Evolutionary conservation across 2,329 filamentous ascomycete species (phyloP), one percentile per base, ranked within the genome.

Genomic region (Plenodomus lindquistii): DNA sequence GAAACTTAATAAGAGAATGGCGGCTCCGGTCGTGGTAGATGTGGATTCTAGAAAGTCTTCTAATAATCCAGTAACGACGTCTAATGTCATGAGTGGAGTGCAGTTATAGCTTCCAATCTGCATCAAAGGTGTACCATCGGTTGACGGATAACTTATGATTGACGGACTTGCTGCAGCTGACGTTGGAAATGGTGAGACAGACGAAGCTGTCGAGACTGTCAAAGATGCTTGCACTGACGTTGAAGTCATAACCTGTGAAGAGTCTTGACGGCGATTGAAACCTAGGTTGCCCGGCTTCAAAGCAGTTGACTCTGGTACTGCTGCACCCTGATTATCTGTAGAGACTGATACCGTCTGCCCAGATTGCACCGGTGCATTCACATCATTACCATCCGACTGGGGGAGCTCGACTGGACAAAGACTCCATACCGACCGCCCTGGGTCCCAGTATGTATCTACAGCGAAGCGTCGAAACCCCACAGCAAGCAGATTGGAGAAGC

Each of bases 401-500:
- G 79, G 78, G 43, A 84, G 73, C 38, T 78, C 67, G 2, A 81
- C 81, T 0, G 85, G 85, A 63, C 85, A 88, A 16, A 87, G 75
- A 41, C 75, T 81, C 82, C 85, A 87, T 35, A 75, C 63, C 24
- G 69, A 69, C 21, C 78, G 75, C 22, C 70, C 74, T 19, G 76
- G 61, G 54, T 86, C 84, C 85, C 85, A 88, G 60, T 85, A 87
- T 11, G 86, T 58, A 64, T 88, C 85, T 21, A 86, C 68, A 37
- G 81, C 70, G 38, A 86, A 75, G 37, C 81, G 76, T 34, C 79
- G 76, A 58, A 84, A 86, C 4, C 83, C 83, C n/a, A 79, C 70
- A 0, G 79, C 78, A 21, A 88, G 72, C 1, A 88, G 73, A 64
- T 86, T 86, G 4, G 83, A 86, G 29, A 87, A 72, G 67, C 85